These are phyloP conservation scores for Lentinus brumalis DNA, from an alignment of 768 basidiomycete species.

Conservation along the genomic window DNA sequence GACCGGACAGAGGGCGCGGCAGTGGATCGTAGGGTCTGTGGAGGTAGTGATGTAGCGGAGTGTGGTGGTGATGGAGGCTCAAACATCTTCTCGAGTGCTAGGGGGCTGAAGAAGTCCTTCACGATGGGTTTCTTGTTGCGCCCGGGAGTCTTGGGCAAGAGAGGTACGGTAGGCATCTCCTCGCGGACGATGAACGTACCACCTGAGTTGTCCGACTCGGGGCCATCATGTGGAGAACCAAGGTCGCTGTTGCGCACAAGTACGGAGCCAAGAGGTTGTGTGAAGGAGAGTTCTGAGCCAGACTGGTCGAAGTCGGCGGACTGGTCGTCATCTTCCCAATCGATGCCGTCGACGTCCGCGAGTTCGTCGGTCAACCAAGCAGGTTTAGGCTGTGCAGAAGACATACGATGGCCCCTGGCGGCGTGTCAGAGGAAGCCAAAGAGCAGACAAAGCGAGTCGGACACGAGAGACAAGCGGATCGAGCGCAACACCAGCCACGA, in stretches of 20 bases:
- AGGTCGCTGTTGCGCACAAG: constrained; percentile 36
- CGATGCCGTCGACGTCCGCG: constrained; percentile 70
- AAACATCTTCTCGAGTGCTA: constrained; percentile 89
- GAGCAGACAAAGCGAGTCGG: neutral
- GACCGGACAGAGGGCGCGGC: constrained; percentile 33
- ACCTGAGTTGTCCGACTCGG: constrained; percentile 36
- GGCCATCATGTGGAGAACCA: constrained; percentile 24
- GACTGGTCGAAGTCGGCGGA: constrained; percentile 32
- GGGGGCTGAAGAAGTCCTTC: constrained; percentile 86
- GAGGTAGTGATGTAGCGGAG: neutral
- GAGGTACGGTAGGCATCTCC: constrained; percentile 55
- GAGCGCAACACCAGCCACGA: neutral
- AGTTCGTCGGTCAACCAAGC: constrained; percentile 91
- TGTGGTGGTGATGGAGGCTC: constrained; percentile 85
- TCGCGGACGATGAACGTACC: constrained; percentile 81
- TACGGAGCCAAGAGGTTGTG: constrained; percentile 57
- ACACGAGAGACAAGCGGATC: neutral
- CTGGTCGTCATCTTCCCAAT: constrained; percentile 50
- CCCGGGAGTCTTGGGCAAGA: constrained; percentile 70
- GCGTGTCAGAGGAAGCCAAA: neutral
- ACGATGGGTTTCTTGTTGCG: constrained; percentile 57
- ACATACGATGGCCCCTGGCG: neutral
- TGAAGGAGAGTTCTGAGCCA: constrained; percentile 35
- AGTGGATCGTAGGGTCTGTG: constrained; percentile 7
- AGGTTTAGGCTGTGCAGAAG: constrained; percentile 39